Evolutionary conservation across 2,329 filamentous ascomycete genomes (phyloP), one percentile per base, ranked within the genome.

Genomic region (Podosphaera leucotricha): DNA sequence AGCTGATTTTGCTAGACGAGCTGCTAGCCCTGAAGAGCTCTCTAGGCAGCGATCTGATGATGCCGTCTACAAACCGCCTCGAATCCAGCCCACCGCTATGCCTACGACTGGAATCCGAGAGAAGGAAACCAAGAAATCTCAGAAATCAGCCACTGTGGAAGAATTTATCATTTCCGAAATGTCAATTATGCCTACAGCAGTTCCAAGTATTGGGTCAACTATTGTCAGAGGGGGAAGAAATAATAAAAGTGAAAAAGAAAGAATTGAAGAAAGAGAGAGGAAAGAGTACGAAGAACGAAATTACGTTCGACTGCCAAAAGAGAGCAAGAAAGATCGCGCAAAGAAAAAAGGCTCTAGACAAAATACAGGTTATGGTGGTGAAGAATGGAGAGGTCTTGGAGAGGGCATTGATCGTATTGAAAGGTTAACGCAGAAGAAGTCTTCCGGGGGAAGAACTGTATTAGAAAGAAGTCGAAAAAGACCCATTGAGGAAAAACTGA

Each of bases 191-290:
- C 90, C 90, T 1, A 62, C 83, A 46, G 82, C 85, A 1, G 73
- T 92, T 59, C 85, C 87, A 44, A 92, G 80, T 52, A 92, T 98
- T 54, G 92, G 90, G 47, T 90, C 81, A 46, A 93, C 82, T 16
- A 92, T 94, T 53, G 67, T 78, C 3, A 68, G 75, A 41, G 77
- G 80, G 42, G 90, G 90, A 28, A 74, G 87, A 49, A 75, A 75
- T 58, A 74, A 75, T 55, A 90, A 86, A 67, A 82, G 80, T 4
- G 72, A 76, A 13, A 68, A 74, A 28, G 80, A 94, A 58, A 72
- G 81, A 45, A 75, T 75, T 49, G 73, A 75, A 36, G 86, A 95
- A 59, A 71, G 71, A 1, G 86, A 93, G 63, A 69, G 81, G 45
- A 71, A 71, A 47, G 73, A 80, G 41, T 98, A 94, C 63, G 90